These are phyloP conservation scores for Phylloporus arenicola DNA, from an alignment of 768 basidiomycete species.

Conservation along the genomic window DNA sequence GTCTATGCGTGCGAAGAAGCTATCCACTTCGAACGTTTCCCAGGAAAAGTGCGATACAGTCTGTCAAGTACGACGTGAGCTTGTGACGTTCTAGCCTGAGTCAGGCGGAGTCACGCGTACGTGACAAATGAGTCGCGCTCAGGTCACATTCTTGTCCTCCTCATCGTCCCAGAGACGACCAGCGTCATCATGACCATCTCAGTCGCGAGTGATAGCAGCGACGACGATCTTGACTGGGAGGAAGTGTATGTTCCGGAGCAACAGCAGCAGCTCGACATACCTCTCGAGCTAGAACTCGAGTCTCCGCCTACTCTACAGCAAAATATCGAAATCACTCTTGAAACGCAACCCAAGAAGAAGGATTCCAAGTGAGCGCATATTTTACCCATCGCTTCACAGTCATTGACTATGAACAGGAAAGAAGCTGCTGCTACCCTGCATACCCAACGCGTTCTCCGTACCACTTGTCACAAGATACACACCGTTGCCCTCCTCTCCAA, in stretches of 20 bases:
- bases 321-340: constrained; percentile 70
- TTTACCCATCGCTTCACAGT: background rate
- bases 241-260: constrained; percentile 58
- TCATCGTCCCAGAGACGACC: constrained; percentile 5
- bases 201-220: constrained; percentile 32
- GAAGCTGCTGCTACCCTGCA: constrained; percentile 37
- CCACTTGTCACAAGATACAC: constrained; percentile 87
- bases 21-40: too few relatives aligned
- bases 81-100: too few relatives aligned
- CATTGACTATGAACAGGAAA: constrained; percentile 40
- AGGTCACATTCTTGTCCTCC: background rate
- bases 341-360: constrained; percentile 37
- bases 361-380: constrained; percentile 42
- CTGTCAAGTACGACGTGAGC: too few relatives aligned
- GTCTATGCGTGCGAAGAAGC: too few relatives aligned
- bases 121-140: background rate
- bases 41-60: too few relatives aligned
- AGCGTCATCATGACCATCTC: constrained; percentile 13
- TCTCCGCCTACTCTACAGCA: constrained; percentile 34
- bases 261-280: constrained; percentile 12
- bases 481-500: constrained; percentile 76
- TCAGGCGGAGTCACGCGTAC: too few relatives aligned
- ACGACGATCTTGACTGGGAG: constrained; percentile 79
- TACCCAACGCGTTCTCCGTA: constrained; percentile 66
- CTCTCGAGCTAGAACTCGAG: constrained; percentile 21